These are phyloP conservation scores for Daldinia caldariorum DNA, from an alignment of 495 filamentous ascomycete species.

Conservation along the genomic window DNA sequence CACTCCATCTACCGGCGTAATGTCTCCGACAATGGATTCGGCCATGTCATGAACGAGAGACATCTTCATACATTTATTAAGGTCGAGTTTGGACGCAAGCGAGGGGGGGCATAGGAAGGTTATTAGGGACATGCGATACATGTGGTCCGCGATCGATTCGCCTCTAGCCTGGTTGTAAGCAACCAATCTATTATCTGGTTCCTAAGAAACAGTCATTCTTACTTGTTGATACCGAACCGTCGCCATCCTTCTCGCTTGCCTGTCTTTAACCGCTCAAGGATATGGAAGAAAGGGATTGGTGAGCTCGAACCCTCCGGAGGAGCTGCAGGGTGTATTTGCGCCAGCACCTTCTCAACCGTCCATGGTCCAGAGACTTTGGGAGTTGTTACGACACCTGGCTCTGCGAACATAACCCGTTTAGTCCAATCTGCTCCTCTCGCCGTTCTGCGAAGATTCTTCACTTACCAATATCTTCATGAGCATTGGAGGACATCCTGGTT, in stretches of 20 bases:
- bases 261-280: slow-evolving; percentile 92
- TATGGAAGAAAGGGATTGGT: slow-evolving; percentile 90
- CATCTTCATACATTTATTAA: slow-evolving; percentile 89
- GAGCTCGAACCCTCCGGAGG: slow-evolving; percentile 71
- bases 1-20: slow-evolving; percentile 86
- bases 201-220: slow-evolving; percentile 23
- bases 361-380: slow-evolving; percentile 54
- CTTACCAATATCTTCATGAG: slow-evolving; percentile 39
- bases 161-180: slow-evolving; percentile 46
- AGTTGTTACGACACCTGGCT: slow-evolving; percentile 48
- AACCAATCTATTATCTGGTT: neutral
- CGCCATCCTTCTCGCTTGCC: slow-evolving; percentile 96
- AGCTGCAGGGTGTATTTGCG: slow-evolving; percentile 54
- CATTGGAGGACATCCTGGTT: slow-evolving; percentile 31
- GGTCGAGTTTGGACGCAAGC: slow-evolving; percentile 73
- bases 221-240: slow-evolving; percentile 78
- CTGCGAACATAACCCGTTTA: slow-evolving; percentile 22
- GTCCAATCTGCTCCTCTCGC: neutral
- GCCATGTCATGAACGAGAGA: slow-evolving; percentile 98
- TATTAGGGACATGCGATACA: slow-evolving; percentile 99
- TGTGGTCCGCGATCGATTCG: slow-evolving; percentile 96
- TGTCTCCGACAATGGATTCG: slow-evolving; percentile 91
- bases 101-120: slow-evolving; percentile 89
- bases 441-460: neutral
- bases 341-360: slow-evolving; percentile 62